These are phyloP conservation scores for Hyaloscypha hepaticicola DNA, from an alignment of 495 filamentous ascomycete genomes.

Conservation along the genomic window DNA sequence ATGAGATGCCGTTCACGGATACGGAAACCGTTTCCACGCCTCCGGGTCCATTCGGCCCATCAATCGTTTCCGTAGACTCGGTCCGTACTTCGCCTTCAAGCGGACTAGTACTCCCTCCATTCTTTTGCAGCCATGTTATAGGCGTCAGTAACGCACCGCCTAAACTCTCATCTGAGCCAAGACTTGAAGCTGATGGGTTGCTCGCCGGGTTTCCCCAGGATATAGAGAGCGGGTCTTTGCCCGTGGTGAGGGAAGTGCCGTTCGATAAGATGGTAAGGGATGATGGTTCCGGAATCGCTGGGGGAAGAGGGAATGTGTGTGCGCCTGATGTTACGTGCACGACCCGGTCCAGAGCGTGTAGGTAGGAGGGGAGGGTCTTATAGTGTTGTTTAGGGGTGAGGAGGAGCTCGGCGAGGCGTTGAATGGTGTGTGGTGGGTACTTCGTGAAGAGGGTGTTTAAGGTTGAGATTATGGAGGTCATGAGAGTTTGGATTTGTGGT, in stretches of 20 bases:
- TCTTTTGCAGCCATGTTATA: constrained; percentile 74
- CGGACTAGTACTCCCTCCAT: constrained; percentile 23
- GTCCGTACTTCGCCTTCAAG: constrained; percentile 57
- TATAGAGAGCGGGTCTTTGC: constrained; percentile 29
- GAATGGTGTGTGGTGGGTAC: constrained; percentile 87
- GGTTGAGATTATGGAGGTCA: constrained; percentile 65
- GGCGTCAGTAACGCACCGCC: constrained; percentile 91
- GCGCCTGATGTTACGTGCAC: constrained; percentile 84
- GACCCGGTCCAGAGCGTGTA: constrained; percentile 88
- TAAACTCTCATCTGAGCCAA: constrained; percentile 83
- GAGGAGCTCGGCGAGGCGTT: constrained; percentile 91
- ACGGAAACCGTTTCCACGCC: constrained; percentile 71
- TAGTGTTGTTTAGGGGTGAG: constrained; percentile 76
- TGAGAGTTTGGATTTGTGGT: constrained; percentile 58
- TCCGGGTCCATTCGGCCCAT: constrained; percentile 68
- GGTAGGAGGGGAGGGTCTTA: constrained; percentile 73
- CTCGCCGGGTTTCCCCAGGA: constrained; percentile 37
- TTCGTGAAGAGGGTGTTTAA: constrained; percentile 65
- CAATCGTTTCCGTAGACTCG: constrained; percentile 67
- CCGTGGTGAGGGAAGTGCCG: constrained; percentile 12
- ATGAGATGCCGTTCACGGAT: constrained; percentile 60
- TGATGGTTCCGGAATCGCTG: constrained; percentile 52
- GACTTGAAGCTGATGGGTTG: constrained; percentile 32
- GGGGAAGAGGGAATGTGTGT: constrained; percentile 78
- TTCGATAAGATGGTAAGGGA: constrained; percentile 38